phyloP scores from a whole-genome alignment of 2,329 filamentous ascomycete genomes.

The Dactylonectria macrodidyma region DNA sequence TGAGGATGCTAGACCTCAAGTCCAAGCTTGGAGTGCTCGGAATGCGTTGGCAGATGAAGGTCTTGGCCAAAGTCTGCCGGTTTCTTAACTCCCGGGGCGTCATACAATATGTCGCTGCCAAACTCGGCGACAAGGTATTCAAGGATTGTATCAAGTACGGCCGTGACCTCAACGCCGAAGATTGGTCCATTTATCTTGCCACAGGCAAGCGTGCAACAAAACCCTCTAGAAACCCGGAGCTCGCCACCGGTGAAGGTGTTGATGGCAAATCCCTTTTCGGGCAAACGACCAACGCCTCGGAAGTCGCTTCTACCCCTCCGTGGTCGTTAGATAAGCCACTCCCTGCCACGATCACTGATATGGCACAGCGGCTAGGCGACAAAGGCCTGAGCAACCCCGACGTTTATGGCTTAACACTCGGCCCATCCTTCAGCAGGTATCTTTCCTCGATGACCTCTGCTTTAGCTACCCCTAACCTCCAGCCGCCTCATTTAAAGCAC shows the following conservation, averaged over 20 bases:
- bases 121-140: slow-evolving; percentile 67
- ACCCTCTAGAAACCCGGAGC: slow-evolving; percentile 43
- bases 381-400: slow-evolving; percentile 55
- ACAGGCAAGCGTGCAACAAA: slow-evolving; percentile 59
- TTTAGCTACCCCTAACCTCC: slow-evolving; percentile 50
- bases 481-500: slow-evolving; percentile 52
- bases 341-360: slow-evolving; percentile 49
- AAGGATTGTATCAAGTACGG: slow-evolving; percentile 74
- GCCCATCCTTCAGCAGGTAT: slow-evolving; percentile 55
- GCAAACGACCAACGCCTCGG: slow-evolving; percentile 42
- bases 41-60: slow-evolving; percentile 73
- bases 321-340: slow-evolving; percentile 56
- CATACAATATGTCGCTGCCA: slow-evolving; percentile 70
- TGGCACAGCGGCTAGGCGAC: slow-evolving; percentile 47
- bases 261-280: slow-evolving; percentile 44
- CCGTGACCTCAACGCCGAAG: slow-evolving; percentile 68
- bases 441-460: slow-evolving; percentile 56
- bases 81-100: slow-evolving; percentile 70
- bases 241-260: slow-evolving; percentile 38
- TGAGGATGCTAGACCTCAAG: slow-evolving; percentile 72
- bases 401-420: slow-evolving; percentile 55
- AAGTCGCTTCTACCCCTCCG: slow-evolving; percentile 47
- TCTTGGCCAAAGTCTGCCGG: slow-evolving; percentile 70
- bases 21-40: slow-evolving; percentile 69
- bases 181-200: slow-evolving; percentile 70